Conservation (phyloP, 306 rosid species). For the Fagus crenata region DNA sequence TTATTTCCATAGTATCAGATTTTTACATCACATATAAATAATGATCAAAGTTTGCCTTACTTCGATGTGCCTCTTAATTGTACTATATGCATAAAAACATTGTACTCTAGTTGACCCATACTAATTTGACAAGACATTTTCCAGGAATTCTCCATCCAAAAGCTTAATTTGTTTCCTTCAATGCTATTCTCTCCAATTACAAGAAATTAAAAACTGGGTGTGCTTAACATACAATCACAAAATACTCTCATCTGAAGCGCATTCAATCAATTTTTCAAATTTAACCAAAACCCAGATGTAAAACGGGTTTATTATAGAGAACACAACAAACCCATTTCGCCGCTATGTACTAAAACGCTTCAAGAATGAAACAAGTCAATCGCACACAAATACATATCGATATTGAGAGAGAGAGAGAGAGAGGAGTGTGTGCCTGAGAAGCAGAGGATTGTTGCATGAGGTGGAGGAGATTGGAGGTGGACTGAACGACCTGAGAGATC, state of each 20-base stretch:
- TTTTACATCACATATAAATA: not conserved
- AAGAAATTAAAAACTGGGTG: not conserved
- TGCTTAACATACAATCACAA: not conserved
- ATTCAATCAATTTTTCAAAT: not conserved
- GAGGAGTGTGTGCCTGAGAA: conserved; percentile 48
- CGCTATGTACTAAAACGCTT: not conserved
- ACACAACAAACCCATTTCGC: not conserved
- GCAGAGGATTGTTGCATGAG: conserved; percentile 85
- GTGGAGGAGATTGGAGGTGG: conserved; percentile 81
- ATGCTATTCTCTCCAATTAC: not conserved
- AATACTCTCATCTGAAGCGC: not conserved
- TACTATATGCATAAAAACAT: not conserved
- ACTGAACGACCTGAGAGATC: conserved; percentile 77
- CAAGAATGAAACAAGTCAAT: not conserved
- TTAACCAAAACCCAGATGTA: conserved; percentile 1
- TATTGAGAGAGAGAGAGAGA: not conserved
- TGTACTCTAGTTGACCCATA: not conserved
- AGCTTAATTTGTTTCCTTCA: not conserved
- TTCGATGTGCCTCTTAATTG: not conserved
- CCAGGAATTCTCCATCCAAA: not conserved
- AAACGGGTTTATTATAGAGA: not conserved
- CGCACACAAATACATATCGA: not conserved
- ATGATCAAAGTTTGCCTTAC: not conserved
- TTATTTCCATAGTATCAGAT: not conserved
- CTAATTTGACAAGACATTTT: not conserved